Conservation (phyloP, 106 monocot genomes). For the Ottelia alismoides region DNA sequence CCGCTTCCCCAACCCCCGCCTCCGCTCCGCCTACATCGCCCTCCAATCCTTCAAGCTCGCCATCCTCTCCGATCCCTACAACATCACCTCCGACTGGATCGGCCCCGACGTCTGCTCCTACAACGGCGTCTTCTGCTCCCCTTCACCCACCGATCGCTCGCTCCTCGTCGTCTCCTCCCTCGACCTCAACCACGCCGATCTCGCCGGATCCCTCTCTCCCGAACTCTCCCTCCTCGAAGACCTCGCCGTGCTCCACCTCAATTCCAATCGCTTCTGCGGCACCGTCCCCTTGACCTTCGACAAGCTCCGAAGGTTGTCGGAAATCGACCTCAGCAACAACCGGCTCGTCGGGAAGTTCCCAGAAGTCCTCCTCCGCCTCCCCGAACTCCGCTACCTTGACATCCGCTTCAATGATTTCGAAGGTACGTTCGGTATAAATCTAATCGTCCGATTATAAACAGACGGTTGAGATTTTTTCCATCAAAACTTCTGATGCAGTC, state of each 20-base stretch:
- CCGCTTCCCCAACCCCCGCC: constrained; percentile 32
- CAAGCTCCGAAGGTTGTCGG: background rate
- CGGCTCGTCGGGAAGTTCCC: constrained; percentile 1
- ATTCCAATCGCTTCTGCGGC: constrained; percentile 2
- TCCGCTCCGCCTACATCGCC: constrained; percentile 35
- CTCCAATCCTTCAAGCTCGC: constrained; percentile 40
- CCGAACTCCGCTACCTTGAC: constrained; percentile 1
- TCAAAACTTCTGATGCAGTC: too few species aligned
- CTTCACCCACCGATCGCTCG: constrained; percentile 26
- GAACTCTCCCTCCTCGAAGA: constrained; percentile 1
- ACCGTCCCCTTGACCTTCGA: background rate
- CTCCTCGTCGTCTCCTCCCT: background rate
- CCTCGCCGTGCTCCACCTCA: constrained; percentile 4
- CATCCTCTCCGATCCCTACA: constrained; percentile 33
- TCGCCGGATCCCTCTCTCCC: background rate
- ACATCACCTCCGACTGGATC: constrained; percentile 35
- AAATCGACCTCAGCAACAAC: constrained; percentile 7
- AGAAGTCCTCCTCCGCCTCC: background rate
- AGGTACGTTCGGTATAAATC: too few species aligned
- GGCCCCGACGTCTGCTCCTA: constrained; percentile 48
- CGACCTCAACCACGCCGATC: constrained; percentile 1
- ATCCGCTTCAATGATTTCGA: too few species aligned
- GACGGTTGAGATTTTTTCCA: too few species aligned
- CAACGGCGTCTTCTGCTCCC: constrained; percentile 47
- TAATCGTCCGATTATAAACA: too few species aligned